phyloP scores from a whole-genome alignment of 352 stramenopile genomes.

The Phytophthora crassamura region DNA sequence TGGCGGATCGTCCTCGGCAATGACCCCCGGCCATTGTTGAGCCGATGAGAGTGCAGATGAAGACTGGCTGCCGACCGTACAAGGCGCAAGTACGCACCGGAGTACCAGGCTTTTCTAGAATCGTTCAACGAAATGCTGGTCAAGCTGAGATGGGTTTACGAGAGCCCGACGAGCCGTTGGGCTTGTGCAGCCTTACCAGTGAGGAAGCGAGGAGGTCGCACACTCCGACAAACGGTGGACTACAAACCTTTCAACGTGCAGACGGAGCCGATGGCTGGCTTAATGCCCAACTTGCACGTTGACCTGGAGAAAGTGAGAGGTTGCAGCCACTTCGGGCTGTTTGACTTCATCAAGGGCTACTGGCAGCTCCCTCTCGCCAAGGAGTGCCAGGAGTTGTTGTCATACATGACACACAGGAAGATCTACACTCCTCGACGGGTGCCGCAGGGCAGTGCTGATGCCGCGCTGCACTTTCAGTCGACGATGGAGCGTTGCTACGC shows the following conservation, averaged over 20 bases:
- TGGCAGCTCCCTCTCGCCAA: slow-evolving; percentile 22
- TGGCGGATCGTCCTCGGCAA: slow-evolving; percentile 14
- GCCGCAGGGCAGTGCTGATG: slow-evolving; percentile 25
- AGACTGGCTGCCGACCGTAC: slow-evolving; percentile 5
- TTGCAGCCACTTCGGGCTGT: slow-evolving; percentile 17
- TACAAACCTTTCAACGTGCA: slow-evolving; percentile 17
- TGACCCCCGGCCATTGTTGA: slow-evolving; percentile 19
- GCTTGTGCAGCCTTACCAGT: slow-evolving; percentile 14
- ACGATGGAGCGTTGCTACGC: slow-evolving; percentile 6
- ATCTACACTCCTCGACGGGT: slow-evolving; percentile 25
- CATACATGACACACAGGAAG: slow-evolving; percentile 10
- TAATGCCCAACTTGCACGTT: slow-evolving; percentile 16
- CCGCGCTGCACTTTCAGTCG: slow-evolving; percentile 29
- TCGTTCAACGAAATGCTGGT: slow-evolving; percentile 19
- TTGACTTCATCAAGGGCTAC: slow-evolving; percentile 16
- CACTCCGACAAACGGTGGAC: slow-evolving; percentile 11
- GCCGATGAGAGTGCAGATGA: slow-evolving; percentile 18
- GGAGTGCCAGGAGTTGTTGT: slow-evolving; percentile 4
- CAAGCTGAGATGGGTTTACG: slow-evolving; percentile 21
- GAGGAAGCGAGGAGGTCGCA: slow-evolving; percentile 1
- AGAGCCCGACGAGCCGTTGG: slow-evolving; percentile 18
- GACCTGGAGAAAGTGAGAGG: slow-evolving; percentile 14
- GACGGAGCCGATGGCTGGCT: slow-evolving; percentile 3
- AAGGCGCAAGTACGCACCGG: slow-evolving; percentile 18
- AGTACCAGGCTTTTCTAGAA: slow-evolving; percentile 24